phyloP scores from a whole-genome alignment of 2,329 filamentous ascomycete species.

The Plectosphaerella sp. region DNA sequence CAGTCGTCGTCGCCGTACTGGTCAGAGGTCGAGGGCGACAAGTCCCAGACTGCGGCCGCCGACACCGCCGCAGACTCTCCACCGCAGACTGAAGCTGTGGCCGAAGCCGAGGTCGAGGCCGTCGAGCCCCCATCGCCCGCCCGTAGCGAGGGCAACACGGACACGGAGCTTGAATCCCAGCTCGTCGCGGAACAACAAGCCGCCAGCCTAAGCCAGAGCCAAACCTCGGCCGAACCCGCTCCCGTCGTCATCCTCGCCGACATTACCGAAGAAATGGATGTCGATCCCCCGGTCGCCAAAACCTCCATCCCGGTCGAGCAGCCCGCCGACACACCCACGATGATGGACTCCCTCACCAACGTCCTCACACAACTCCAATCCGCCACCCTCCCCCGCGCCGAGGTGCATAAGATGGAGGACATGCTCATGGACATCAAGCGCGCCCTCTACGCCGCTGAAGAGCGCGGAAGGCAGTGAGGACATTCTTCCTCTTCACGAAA shows the following conservation, averaged over 20 bases:
- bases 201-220: conserved; percentile 25
- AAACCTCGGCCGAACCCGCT: conserved; percentile 14
- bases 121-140: neutral
- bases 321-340: conserved; percentile 20
- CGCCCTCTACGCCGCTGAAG: conserved; percentile 67
- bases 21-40: neutral
- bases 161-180: conserved; percentile 37
- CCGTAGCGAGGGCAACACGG: conserved; percentile 17
- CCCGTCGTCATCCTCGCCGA: neutral
- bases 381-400: conserved; percentile 56
- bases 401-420: conserved; percentile 71
- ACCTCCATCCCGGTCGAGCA: conserved; percentile 4
- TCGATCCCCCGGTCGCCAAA: neutral
- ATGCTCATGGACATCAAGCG: conserved; percentile 74
- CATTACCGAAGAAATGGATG: conserved; percentile 16
- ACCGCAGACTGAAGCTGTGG: too few species aligned
- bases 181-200: conserved; percentile 34
- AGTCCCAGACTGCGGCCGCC: neutral
- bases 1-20: neutral
- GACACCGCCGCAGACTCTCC: too few species aligned
- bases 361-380: conserved; percentile 56
- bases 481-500: too few species aligned
- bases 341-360: conserved; percentile 48
- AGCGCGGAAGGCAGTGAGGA: conserved; percentile 41
- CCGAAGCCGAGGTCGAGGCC: neutral